Evolutionary conservation across 1,284 basidiomycete species (phyloP), one percentile per base, ranked within the genome.

Genomic region (Malassezia japonica): DNA sequence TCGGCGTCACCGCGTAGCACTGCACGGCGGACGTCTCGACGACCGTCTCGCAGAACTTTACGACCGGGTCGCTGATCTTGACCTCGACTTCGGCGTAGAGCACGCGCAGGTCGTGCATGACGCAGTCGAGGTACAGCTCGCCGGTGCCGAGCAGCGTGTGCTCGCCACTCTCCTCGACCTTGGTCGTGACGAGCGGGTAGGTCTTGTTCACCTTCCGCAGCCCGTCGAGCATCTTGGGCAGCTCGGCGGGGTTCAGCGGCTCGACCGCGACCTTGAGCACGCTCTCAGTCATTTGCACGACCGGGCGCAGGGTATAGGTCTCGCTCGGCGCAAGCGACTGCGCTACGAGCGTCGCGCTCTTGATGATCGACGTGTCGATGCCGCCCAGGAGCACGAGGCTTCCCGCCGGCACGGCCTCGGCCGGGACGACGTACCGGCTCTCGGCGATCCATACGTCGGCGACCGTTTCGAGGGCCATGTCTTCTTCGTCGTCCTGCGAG

Each of bases 221-320:
- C 42, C 94, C 94, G 36, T 92, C 85, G 57, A 99, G 78, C 91
- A 99, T 96, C 75, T 98, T 96, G 12, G 94, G 94, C 47, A 99
- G 78, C 75, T 99, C 94, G 12, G 91, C 92, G 3, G 94, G 94
- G 23, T 87, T 84, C 46, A 98, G 89, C 9, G 94, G 94, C 76
- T 99, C 94, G 47, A 99, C 94, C 21, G 94, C 90, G 60, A 99
- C 84, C 75, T 98, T 98, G 61, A 99, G 81, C n/a, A 98, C 89
- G 0, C 91, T 88, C 72, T 92, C 83, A 1, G 94, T 95, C 77
- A 95, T 85, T 74, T 98, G 92, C 64, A 86, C 86, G 75, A 98
- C 83, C 1, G 94, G 91, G 27, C 82, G 80, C 82, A 96, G 94
- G 72, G 95, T 94, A 76, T 92, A 80, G 9, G 94, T 78, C 64